Evolutionary conservation across 345 rosid species (phyloP), one percentile per base, ranked within the genome.

Genomic region (Hypericum androsaemum): DNA sequence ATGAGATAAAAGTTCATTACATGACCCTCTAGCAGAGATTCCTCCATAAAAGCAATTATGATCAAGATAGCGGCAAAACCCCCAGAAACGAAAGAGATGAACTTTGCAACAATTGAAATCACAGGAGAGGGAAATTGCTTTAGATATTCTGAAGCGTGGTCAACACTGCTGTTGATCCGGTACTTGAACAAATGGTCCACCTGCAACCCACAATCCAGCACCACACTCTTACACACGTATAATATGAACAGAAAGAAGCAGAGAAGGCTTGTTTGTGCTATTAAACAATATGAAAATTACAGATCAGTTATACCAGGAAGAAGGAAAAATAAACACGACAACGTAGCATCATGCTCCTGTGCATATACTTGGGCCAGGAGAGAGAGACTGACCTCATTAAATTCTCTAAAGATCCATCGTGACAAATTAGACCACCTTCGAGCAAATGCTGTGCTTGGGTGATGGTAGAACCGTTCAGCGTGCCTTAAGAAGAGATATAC

Each of bases 181-280:
- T 88, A 97, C 86, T 77, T 86, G 84, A 94, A 94, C 72, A 94
- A 75, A 82, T 94, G 97, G 61, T 94, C 99, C 57, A 86, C 99
- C 99, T 88, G 77, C 41, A 56, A 66, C 42, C 56, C 12, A 53
- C 38, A 54, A 14, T 32, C 13, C 7, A 37, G 50, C 13, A 53
- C 47, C 45, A 41, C 10, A 41, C 16, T 37, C 17, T 40, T 37
- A 13, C 9, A 22, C 38, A 14, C n/a, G 32, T 4, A 22, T 22
- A 22, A 22, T 22, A 22, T 22, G n/a, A 16, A 50, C 6, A 46
- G 7, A 13, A 13, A 12, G 7, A 46, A 6, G 14, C n/a, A 13
- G 8, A 46, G 32, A 22, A 22, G 32, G 32, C 32, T 22, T 22
- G 32, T 22, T 22, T 22, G 32, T 4, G 4, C 32, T 22, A 22